Evolutionary conservation across 257 asterid genomes (phyloP).

Genomic region (Catharanthus roseus): DNA sequence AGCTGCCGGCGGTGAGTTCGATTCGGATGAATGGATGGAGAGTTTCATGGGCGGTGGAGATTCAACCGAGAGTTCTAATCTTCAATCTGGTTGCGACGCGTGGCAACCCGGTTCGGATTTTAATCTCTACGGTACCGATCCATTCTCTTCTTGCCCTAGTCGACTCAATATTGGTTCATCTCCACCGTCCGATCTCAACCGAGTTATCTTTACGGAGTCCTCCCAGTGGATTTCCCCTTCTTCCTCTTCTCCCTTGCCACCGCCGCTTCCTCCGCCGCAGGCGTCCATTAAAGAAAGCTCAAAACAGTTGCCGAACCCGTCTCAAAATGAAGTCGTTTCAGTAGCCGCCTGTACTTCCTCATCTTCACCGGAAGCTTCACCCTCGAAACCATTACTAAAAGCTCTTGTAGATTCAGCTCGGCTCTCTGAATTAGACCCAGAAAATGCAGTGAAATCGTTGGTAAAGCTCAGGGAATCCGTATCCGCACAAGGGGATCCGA

Average conservation of each 20-base stretch:
- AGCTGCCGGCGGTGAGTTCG: conserved; percentile 63
- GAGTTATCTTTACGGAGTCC: conserved; percentile 44
- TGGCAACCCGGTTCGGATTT: conserved; percentile 62
- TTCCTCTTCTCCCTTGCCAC: conserved; percentile 19
- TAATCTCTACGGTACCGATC: conserved; percentile 45
- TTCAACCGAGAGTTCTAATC: conserved; percentile 61
- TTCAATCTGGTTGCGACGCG: conserved; percentile 56
- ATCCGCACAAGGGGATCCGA: conserved; percentile 61
- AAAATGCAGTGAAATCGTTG: conserved; percentile 51
- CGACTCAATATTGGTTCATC: conserved; percentile 41
- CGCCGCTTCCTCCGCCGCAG: conserved; percentile 9
- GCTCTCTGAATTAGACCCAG: conserved; percentile 58
- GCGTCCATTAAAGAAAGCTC: conserved; percentile 16
- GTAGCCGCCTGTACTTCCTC: conserved; percentile 26
- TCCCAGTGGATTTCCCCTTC: conserved; percentile 38
- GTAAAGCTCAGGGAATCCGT: conserved; percentile 53
- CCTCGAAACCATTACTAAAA: conserved; percentile 48
- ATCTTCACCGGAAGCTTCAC: conserved; percentile 36
- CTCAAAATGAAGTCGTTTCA: conserved; percentile 22
- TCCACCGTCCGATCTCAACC: conserved; percentile 59
- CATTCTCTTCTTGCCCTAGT: conserved; percentile 40
- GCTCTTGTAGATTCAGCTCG: conserved; percentile 63
- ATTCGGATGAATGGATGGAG: conserved; percentile 99
- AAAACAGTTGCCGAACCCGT: conserved; percentile 4
- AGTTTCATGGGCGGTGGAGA: conserved; percentile 80